phyloP scores from a whole-genome alignment of 2,329 filamentous ascomycete genomes.

The Sporothrix mexicana region DNA sequence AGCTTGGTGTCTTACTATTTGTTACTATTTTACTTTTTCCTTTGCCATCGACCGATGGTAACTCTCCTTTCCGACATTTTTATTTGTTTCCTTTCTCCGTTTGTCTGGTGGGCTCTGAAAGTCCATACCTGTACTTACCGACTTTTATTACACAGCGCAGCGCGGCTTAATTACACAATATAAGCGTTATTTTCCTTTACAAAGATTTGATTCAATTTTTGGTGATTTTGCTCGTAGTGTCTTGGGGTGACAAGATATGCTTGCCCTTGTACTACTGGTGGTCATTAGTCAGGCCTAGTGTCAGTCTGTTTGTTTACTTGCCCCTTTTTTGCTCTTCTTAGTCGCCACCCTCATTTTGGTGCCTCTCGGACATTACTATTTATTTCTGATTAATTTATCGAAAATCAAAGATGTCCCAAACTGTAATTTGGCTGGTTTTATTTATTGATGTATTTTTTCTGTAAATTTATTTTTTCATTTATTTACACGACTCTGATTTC shows the following conservation, averaged over 20 bases:
- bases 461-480: no score
- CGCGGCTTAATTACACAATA: neutral
- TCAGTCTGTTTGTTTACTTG: neutral
- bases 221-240: neutral
- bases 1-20: neutral
- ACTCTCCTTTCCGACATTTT: conserved; percentile 7
- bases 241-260: neutral
- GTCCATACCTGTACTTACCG: neutral
- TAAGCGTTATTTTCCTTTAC: neutral
- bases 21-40: conserved; percentile 5
- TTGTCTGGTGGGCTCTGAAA: conserved; percentile 1
- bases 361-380: neutral
- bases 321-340: neutral
- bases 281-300: neutral
- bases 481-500: no score
- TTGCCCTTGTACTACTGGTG: neutral
- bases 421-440: neutral
- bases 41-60: no score
- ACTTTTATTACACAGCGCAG: neutral
- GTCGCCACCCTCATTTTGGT: neutral
- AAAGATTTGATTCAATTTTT: neutral
- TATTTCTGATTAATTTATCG: neutral
- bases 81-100: neutral
- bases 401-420: neutral
- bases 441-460: no score